A percentile compares a stretch with the other conserved stretches of the same genome.
These are phyloP conservation scores for Cercospora zeina DNA, from an alignment of 2,329 filamentous ascomycete species.

Conservation along the genomic window DNA sequence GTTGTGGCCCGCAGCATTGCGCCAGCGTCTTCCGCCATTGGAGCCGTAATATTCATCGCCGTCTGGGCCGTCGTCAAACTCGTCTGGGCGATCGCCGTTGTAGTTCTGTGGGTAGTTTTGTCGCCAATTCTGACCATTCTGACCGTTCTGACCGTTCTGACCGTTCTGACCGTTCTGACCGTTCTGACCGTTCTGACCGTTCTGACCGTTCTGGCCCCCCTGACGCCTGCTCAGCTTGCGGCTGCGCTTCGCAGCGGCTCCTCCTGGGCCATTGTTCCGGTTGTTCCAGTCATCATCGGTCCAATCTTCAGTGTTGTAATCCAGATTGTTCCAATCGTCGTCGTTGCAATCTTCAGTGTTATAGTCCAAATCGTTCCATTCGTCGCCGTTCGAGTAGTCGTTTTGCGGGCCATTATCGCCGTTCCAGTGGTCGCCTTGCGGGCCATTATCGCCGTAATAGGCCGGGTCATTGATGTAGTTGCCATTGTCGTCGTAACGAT, in stretches of 20 bases:
- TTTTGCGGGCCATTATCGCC: neutral
- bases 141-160: neutral
- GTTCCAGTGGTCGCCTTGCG: neutral
- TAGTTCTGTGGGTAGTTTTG: neutral
- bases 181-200: neutral
- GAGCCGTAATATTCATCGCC: neutral
- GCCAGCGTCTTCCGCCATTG: slow-evolving; percentile 3
- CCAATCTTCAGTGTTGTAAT: neutral
- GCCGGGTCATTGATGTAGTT: neutral
- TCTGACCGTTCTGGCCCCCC: neutral
- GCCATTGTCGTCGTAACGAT: neutral
- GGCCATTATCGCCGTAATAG: neutral
- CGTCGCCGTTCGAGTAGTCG: neutral
- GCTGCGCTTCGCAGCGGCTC: neutral
- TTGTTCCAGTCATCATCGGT: neutral
- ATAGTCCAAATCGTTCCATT: neutral
- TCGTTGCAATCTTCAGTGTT: neutral
- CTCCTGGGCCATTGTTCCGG: neutral
- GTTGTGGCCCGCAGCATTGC: slow-evolving; percentile 16
- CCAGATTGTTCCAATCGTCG: neutral
- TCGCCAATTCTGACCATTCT: neutral
- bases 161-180: neutral
- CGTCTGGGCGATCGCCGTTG: neutral
- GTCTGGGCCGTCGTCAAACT: neutral
- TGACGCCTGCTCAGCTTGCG: neutral